Evolutionary conservation across 169 alveolate species (phyloP).

Genomic region (Hammondia hammondi): DNA sequence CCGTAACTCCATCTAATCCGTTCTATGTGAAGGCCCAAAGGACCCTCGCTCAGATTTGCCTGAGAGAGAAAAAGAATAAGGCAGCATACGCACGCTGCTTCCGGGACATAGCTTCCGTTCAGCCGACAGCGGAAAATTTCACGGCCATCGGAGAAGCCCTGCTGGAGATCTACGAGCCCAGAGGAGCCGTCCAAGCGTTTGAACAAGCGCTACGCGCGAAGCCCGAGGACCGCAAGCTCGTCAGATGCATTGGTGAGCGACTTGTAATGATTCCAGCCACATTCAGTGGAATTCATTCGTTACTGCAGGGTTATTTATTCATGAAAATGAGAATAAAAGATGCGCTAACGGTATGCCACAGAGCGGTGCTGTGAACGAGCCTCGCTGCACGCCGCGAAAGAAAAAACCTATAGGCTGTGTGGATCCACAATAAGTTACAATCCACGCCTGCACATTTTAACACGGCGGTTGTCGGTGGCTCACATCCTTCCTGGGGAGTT

Average conservation of each 20-base stretch:
- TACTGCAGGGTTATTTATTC: no score
- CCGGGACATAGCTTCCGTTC: neutral
- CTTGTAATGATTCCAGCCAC: neutral
- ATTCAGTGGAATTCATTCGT: no score
- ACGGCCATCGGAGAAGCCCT: neutral
- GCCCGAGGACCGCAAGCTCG: conserved; percentile 4
- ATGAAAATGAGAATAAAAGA: no score
- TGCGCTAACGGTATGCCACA: no score
- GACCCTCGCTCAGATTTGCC: neutral
- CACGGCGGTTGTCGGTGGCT: no score
- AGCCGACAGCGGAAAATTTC: conserved; percentile 25
- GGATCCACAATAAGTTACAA: no score
- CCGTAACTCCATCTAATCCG: neutral
- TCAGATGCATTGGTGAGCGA: neutral
- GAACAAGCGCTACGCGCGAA: neutral
- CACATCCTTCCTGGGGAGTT: no score
- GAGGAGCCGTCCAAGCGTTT: conserved; percentile 18
- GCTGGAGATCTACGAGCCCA: neutral
- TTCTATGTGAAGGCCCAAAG: neutral
- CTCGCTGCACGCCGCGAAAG: no score
- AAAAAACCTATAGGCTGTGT: no score
- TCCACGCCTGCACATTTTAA: no score
- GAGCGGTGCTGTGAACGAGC: no score
- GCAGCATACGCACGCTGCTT: neutral
- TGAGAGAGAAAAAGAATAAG: neutral